A percentile compares a stretch with the other conserved stretches of the same genome.
phyloP scores from a whole-genome alignment of 371 early-diverging fungal species.

The Fennellomyces sp. region DNA sequence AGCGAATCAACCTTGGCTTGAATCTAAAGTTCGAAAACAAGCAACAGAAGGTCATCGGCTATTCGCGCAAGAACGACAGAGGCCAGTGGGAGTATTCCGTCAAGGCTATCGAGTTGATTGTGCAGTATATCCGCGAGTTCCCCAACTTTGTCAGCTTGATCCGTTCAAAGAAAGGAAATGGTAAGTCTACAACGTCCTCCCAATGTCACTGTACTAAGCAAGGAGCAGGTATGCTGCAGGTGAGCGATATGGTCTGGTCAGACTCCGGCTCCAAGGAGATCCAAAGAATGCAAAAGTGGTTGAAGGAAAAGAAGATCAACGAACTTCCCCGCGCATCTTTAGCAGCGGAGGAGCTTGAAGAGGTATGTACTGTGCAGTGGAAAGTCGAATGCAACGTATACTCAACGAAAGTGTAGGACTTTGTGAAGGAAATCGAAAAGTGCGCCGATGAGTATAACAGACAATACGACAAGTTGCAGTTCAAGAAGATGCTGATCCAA shows the following conservation, averaged over 20 bases:
- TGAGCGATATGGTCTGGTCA: slow-evolving; percentile 36
- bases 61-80: slow-evolving; percentile 71
- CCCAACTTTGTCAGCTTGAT: slow-evolving; percentile 74
- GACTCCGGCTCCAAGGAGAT: slow-evolving; percentile 26
- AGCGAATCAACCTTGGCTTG: slow-evolving; percentile 80
- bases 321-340: slow-evolving; percentile 72
- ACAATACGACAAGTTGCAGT: slow-evolving; percentile 38
- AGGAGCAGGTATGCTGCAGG: slow-evolving; percentile 24
- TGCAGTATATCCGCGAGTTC: slow-evolving; percentile 70
- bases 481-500: slow-evolving; percentile 61
- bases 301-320: slow-evolving; percentile 63
- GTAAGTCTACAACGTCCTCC: neutral
- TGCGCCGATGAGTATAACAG: slow-evolving; percentile 38
- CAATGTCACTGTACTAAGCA: neutral
- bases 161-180: slow-evolving; percentile 42
- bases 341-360: slow-evolving; percentile 68
- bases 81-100: slow-evolving; percentile 86
- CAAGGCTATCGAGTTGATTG: slow-evolving; percentile 75
- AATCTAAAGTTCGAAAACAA: slow-evolving; percentile 90
- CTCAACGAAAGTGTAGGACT: neutral
- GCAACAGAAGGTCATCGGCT: slow-evolving; percentile 85
- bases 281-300: slow-evolving; percentile 65
- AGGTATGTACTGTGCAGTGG: too few relatives aligned
- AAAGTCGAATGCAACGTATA: neutral
- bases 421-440: slow-evolving; percentile 61